Evolutionary conservation across 805 yeast genomes (phyloP), one percentile per base, ranked within the genome.

Genomic region (Metschnikowia bowlesiae): DNA sequence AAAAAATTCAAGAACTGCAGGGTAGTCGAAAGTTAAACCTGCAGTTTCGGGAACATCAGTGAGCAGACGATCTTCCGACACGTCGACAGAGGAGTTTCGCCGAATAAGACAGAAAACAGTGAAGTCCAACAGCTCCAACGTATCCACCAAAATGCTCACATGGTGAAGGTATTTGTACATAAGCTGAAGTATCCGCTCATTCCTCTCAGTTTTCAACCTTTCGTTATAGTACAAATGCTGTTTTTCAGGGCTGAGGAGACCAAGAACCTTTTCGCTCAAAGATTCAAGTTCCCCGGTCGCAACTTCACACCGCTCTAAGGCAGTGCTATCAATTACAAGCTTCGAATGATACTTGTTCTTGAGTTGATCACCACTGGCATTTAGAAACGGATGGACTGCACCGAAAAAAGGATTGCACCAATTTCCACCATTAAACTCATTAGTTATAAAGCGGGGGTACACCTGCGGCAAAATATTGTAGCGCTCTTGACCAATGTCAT

Each of bases 361-460:
- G 49, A 71, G 62, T 30, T 72, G 75, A 53, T 72, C 75, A 2
- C 77, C 78, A 56, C 76, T 70, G 30, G 67, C 68, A 56, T 71
- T 74, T 35, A 71, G 64, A 22, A 68, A 69, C 7, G 65, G 60
- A 44, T 69, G 73, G 34, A 59, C 56, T 43, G 72, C 60, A 40
- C 73, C 63, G 55, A 81, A 79, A 56, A 84, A 84, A 28, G 87
- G 88, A 58, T 85, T 85, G 44, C 80, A 78, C 85, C 90, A 86
- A 53, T 84, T 83, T n/a, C 91, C 92, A 14, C 90, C 92, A 57
- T 83, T 83, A 62, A 83, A 86, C 48, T 79, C 81, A 30, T 82
- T 82, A 39, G 77, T 73, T 16, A 87, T 66, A 58, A 86, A 84
- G 52, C 94, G 73, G 8, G 94, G 90, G 55, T 83, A 80, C 2